Base-by-base conservation (phyloP, 805 yeast species). In the Kuraishia piskuri region DNA sequence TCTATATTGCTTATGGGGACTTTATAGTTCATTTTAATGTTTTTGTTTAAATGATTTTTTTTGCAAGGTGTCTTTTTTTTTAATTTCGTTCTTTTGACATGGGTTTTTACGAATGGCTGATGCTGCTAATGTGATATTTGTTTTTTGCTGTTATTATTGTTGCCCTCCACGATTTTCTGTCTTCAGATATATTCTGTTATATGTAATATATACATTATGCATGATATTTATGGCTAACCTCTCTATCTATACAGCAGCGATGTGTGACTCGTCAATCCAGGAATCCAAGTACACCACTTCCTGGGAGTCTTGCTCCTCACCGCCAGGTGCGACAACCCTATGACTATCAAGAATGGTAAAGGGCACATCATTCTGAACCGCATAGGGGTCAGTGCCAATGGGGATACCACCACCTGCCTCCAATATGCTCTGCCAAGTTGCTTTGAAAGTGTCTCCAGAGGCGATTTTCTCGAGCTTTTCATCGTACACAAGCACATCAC, bases 401-500 rank as follows among this genome's bases (percentile, higher is more conserved):
- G 57, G 36, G 45, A 57, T 57, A 40, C 67, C 82, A 51, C 77
- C 80, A 2, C 86, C 89, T 52, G 88, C 80, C 61, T 84, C 91
- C 48, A 86, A 66, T 1, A 88, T 83, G 63, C 91, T 84, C 59
- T 85, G 90, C 83, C 92, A 84, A 1, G 96, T 86, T 0, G 95
- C 94, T 61, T 78, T 81, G 68, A 86, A 92, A 48, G 83, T 78
- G 58, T 84, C 79, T 2, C 73, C 83, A 25, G 79, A 72, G 46
- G 76, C 75, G 2, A 82, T 73, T 53, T 76, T 72, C 63, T 90
- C 97, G 51, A 94, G 65, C 66, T 84, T 87, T 61, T 90, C 96
- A 62, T 94, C 99, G 67, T 77, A 89, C 1, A 86, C 82, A 49
- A 94, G 71, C 17, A 94, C 97, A 58, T 90, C 95, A 66, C 97